Evolutionary conservation across 495 filamentous ascomycete genomes (phyloP).

Genomic region (Tuber melanosporum): DNA sequence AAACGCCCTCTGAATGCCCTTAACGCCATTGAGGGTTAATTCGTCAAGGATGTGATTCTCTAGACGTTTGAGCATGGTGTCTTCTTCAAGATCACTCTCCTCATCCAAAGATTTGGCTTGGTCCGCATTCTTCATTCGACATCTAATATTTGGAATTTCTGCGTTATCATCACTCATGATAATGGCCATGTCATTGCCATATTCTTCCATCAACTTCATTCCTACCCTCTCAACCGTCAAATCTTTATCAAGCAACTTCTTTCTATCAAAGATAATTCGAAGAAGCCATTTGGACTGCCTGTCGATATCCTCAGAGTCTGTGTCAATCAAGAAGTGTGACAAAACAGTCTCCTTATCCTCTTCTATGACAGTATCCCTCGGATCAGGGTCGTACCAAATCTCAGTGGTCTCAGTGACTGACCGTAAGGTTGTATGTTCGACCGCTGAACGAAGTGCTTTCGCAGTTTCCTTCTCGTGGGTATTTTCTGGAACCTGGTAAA

Average conservation of each 20-base stretch:
- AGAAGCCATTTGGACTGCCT: constrained; percentile 90
- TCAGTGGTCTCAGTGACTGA: constrained; percentile 86
- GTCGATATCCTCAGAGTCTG: constrained; percentile 66
- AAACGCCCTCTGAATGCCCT: constrained; percentile 82
- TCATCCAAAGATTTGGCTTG: constrained; percentile 71
- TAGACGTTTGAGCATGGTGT: constrained; percentile 80
- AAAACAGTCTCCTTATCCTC: constrained; percentile 90
- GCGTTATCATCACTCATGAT: constrained; percentile 98
- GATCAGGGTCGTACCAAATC: constrained; percentile 95
- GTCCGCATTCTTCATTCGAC: constrained; percentile 66
- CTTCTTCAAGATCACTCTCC: constrained; percentile 73
- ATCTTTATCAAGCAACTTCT: constrained; percentile 90
- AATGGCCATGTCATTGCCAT: constrained; percentile 78
- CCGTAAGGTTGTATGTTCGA: constrained; percentile 93
- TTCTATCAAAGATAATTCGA: constrained; percentile 84
- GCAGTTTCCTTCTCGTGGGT: constrained; percentile 64
- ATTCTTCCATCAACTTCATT: constrained; percentile 76
- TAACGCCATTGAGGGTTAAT: constrained; percentile 80
- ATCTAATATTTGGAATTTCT: constrained; percentile 87
- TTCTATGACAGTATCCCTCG: constrained; percentile 73
- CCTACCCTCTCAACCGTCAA: constrained; percentile 89
- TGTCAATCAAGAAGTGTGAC: constrained; percentile 93
- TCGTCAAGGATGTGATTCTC: constrained; percentile 86
- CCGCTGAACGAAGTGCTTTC: constrained; percentile 75
- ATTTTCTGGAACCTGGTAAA: constrained; percentile 63